Evolutionary conservation across 768 basidiomycete genomes (phyloP), one percentile per base, ranked within the genome.

Genomic region (Tricholoma furcatifolium): DNA sequence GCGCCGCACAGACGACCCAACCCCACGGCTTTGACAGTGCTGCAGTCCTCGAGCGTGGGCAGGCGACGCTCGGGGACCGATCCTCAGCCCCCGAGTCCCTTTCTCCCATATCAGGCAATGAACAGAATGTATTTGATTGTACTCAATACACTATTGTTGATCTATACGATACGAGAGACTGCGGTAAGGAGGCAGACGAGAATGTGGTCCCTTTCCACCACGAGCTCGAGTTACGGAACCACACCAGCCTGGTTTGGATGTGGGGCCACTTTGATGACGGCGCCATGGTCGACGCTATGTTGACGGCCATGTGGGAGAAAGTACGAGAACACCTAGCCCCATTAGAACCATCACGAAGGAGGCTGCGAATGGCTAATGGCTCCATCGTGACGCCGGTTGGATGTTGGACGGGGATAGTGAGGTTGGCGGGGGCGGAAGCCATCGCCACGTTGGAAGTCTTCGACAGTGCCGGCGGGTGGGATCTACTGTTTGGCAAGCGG

Each of bases 401-500:
- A n/a, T 20, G 18, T 14, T 59, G 55, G 51, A 43, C 15, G 43
- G 55, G 52, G 3, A 40, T 17, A 7, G 45, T 60, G 17, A 35
- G 27, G 39, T 27, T 56, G n/a, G 41, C 30, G 11, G 49, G 47
- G 1, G 18, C 41, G n/a, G 20, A 18, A n/a, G 38, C 43, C 20
- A 10, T 20, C 6, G 64, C 57, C 2, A 17, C 20, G 15, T 61
- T 65, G 18, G 62, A 65, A 45, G 59, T 67, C 3, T 65, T 67
- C 45, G 45, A 64, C 42, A 67, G 69, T 23, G 57, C 62, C 1
- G 62, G 62, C 0, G 60, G 62, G 15, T 71, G 65, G 65, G 48
- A 53, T 2, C 50, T 70, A 12, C 43, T 70, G 0, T 57, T 71
- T 8, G 65, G 67, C 14, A 71, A 71, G 48, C 64, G 62, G 0